These are phyloP conservation scores for Saturnispora galanensis DNA, from an alignment of 805 yeast species.

Conservation along the genomic window DNA sequence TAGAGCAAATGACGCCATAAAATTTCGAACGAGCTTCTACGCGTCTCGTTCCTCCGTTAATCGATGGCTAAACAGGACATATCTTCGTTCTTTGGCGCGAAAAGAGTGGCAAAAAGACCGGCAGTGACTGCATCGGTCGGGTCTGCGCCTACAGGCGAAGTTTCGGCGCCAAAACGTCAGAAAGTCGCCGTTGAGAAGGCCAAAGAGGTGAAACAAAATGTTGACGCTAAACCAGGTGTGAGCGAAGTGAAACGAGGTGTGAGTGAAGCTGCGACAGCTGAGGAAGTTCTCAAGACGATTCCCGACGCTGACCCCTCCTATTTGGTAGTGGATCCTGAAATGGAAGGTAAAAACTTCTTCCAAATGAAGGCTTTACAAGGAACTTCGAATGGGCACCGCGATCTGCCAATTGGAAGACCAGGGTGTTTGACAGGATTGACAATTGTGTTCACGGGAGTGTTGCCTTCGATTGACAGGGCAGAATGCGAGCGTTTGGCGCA, in stretches of 20 bases:
- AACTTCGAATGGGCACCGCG: constrained; percentile 15
- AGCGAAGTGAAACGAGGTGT: neutral
- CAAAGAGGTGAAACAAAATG: constrained; percentile 1
- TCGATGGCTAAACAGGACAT: constrained; percentile 6
- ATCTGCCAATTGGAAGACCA: constrained; percentile 70
- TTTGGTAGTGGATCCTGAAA: constrained; percentile 31
- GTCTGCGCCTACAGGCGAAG: too few relatives aligned
- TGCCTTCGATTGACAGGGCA: constrained; percentile 71
- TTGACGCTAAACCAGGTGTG: neutral
- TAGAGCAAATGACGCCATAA: constrained; percentile 2
- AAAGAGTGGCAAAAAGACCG: constrained; percentile 14
- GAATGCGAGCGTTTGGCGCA: constrained; percentile 70
- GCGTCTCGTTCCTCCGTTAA: neutral
- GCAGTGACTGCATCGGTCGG: neutral
- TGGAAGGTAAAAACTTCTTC: constrained; percentile 40
- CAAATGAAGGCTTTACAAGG: constrained; percentile 44
- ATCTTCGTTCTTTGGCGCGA: constrained; percentile 20
- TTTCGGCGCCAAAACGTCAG: neutral
- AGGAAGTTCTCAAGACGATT: constrained; percentile 49
- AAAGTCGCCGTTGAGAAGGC: constrained; percentile 2
- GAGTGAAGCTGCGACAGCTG: constrained; percentile 29
- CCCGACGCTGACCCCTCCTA: constrained; percentile 59
- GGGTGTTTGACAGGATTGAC: constrained; percentile 84
- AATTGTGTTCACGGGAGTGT: constrained; percentile 84
- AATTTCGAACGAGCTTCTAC: neutral